These are phyloP conservation scores for Euphorbia lathyris DNA, from an alignment of 345 rosid genomes.

Conservation along the genomic window DNA sequence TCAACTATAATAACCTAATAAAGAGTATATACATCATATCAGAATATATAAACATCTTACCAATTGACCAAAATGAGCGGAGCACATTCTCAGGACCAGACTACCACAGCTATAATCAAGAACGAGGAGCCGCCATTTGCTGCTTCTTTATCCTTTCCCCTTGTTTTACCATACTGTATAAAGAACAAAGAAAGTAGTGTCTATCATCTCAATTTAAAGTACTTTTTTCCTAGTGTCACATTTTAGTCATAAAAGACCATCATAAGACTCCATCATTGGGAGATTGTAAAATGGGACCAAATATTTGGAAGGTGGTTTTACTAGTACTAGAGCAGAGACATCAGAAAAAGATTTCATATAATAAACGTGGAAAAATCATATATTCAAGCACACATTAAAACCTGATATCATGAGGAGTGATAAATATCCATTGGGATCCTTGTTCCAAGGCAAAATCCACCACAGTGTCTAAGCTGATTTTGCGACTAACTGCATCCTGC, in stretches of 20 bases:
- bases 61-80: neutral
- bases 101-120: slow-evolving; percentile 26
- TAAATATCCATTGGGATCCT: slow-evolving; percentile 95
- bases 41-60: neutral
- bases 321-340: neutral
- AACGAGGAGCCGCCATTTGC: slow-evolving; percentile 93
- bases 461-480: slow-evolving; percentile 83
- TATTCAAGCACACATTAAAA: slow-evolving; percentile 19
- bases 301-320: neutral
- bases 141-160: slow-evolving; percentile 78
- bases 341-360: neutral
- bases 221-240: neutral
- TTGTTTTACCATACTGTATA: slow-evolving; percentile 68
- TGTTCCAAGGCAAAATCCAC: slow-evolving; percentile 80
- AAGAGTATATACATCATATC: neutral
- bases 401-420: slow-evolving; percentile 99
- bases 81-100: neutral
- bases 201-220: neutral
- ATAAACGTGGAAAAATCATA: neutral
- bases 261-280: neutral
- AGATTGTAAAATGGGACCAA: neutral
- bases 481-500: slow-evolving; percentile 95
- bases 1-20: neutral
- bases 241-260: neutral
- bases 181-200: neutral